Percentiles rank a stretch among this genome's conserved stretches.
Conservation (phyloP, 352 stramenopile species). For the Globisporangium spinosum region DNA sequence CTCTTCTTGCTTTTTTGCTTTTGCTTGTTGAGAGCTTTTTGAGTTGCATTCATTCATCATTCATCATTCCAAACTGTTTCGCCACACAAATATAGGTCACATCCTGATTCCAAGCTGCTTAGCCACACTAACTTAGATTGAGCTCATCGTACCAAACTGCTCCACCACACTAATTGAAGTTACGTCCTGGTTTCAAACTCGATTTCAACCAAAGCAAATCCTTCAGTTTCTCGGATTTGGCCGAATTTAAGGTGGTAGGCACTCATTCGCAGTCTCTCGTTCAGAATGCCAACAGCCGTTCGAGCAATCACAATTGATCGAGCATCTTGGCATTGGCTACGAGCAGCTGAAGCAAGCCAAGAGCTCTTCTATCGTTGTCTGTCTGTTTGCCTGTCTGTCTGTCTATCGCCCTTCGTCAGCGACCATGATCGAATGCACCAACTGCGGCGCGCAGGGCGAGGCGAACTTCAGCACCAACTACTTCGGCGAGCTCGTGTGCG, state of each 20-base stretch:
- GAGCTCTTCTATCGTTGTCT: background rate
- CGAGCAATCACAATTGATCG: background rate
- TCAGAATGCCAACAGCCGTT: background rate
- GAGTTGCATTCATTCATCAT: background rate
- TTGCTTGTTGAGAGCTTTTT: background rate
- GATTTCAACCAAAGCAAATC: background rate
- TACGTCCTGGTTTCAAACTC: background rate
- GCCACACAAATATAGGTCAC: too few relatives aligned
- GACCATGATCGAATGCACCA: slow-evolving; percentile 73
- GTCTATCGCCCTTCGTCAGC: background rate
- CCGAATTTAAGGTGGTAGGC: slow-evolving; percentile 8
- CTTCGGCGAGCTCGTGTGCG: slow-evolving; percentile 82
- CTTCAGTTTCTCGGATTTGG: background rate
- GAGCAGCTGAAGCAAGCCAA: background rate
- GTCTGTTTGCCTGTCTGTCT: background rate
- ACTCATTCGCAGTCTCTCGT: background rate
- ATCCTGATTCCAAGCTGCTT: too few relatives aligned
- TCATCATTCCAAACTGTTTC: too few relatives aligned
- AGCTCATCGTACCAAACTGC: background rate
- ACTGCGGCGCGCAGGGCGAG: slow-evolving; percentile 70
- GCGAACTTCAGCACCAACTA: slow-evolving; percentile 82
- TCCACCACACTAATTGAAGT: background rate
- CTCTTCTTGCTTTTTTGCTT: background rate
- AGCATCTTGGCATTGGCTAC: background rate
- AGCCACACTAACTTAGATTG: background rate